Percentiles rank a stretch among this genome's conserved stretches.
phyloP scores from a whole-genome alignment of 116 monocot species.

The Thalassia testudinum region DNA sequence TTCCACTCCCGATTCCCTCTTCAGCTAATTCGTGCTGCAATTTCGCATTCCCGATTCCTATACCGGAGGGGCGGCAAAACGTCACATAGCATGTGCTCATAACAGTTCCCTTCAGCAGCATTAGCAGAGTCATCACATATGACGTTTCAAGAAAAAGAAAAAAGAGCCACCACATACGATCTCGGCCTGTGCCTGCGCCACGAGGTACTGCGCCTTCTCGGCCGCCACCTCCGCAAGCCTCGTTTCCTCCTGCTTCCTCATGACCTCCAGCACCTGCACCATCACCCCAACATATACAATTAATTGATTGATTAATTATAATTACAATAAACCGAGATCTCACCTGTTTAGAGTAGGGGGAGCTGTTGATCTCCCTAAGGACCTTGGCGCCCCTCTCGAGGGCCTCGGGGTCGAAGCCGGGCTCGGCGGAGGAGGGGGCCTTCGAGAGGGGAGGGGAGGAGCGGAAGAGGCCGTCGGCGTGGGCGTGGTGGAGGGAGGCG shows the following conservation, averaged over 20 bases:
- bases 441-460: neutral
- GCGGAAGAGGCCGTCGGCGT: conserved; percentile 1
- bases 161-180: conserved; percentile 21
- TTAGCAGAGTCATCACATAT: too few species aligned
- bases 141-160: too few species aligned
- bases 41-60: too few species aligned
- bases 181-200: conserved; percentile 25
- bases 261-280: conserved; percentile 67
- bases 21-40: too few species aligned
- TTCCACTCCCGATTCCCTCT: too few species aligned
- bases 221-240: conserved; percentile 46
- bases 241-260: conserved; percentile 83
- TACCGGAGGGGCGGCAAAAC: too few species aligned
- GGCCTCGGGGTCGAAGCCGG: conserved; percentile 62
- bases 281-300: neutral
- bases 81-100: too few species aligned
- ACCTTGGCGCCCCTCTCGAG: conserved; percentile 66
- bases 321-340: neutral
- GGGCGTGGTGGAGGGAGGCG: neutral
- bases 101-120: too few species aligned
- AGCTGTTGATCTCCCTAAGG: conserved; percentile 73
- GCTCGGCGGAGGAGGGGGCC: neutral
- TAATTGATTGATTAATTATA: too few species aligned
- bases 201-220: conserved; percentile 42
- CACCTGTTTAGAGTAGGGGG: conserved; percentile 60